phyloP scores from a whole-genome alignment of 2,329 filamentous ascomycete genomes.

The Microdochium bolleyi region DNA sequence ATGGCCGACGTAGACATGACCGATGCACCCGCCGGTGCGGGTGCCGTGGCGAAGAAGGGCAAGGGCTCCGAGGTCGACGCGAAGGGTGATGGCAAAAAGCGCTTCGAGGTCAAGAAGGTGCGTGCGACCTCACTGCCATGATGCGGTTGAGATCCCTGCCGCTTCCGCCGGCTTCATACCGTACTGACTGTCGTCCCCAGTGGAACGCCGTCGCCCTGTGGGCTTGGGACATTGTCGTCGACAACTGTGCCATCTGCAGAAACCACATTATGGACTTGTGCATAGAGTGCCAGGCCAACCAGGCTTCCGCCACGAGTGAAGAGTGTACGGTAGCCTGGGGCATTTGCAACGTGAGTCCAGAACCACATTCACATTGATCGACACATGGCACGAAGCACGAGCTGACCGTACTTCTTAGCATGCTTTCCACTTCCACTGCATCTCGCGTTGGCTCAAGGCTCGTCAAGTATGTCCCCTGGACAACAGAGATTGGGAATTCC shows the following conservation, averaged over 20 bases:
- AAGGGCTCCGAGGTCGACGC: slow-evolving; percentile 36
- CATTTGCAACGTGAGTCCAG: slow-evolving; percentile 84
- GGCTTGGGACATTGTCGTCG: slow-evolving; percentile 99
- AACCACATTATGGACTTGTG: slow-evolving; percentile 99
- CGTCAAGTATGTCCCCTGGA: slow-evolving; percentile 95
- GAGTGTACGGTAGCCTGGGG: slow-evolving; percentile 99
- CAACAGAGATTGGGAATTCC: slow-evolving; percentile 99
- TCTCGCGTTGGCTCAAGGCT: slow-evolving; percentile 98
- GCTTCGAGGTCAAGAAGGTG: slow-evolving; percentile 99
- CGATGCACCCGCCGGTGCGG: slow-evolving; percentile 58
- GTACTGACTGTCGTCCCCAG: slow-evolving; percentile 34
- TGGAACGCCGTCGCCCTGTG: slow-evolving; percentile 98
- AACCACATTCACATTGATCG: background rate
- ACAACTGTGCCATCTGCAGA: slow-evolving; percentile 98
- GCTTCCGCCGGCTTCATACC: background rate
- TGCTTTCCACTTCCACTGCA: slow-evolving; percentile 99
- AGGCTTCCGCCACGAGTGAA: slow-evolving; percentile 92
- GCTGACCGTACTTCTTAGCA: slow-evolving; percentile 51
- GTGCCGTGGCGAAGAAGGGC: slow-evolving; percentile 42
- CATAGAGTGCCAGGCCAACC: slow-evolving; percentile 98
- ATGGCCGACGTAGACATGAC: slow-evolving; percentile 99
- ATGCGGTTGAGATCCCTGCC: background rate
- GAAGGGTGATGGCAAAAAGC: slow-evolving; percentile 72
- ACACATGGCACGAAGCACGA: slow-evolving; percentile 16
- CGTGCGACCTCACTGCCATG: slow-evolving; percentile 4